phyloP scores from a whole-genome alignment of 352 stramenopile species.

The Phytophthora europaea region DNA sequence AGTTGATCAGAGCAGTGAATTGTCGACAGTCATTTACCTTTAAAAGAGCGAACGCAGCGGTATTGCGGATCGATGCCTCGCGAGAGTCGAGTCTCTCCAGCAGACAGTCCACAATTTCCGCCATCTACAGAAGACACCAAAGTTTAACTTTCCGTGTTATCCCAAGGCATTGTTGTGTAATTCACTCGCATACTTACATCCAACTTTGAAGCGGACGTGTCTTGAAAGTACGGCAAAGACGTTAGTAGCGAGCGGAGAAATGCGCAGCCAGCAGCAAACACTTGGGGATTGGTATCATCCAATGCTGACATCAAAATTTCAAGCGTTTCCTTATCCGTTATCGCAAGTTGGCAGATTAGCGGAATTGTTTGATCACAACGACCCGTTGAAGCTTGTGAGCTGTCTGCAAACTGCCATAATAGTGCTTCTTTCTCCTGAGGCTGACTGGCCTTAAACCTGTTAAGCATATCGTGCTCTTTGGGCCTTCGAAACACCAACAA shows the following conservation, averaged over 20 bases:
- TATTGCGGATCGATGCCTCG: conserved; percentile 22
- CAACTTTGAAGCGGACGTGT: conserved; percentile 14
- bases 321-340: conserved; percentile 10
- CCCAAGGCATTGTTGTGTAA: neutral
- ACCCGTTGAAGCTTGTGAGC: neutral
- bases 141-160: neutral
- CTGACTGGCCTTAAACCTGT: neutral
- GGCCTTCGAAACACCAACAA: neutral
- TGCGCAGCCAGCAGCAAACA: conserved; percentile 27
- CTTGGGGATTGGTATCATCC: conserved; percentile 18
- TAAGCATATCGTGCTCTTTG: conserved; percentile 2
- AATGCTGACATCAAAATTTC: conserved; percentile 17
- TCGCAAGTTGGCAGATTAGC: neutral
- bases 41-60: conserved; percentile 22
- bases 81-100: conserved; percentile 17
- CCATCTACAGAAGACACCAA: conserved; percentile 8
- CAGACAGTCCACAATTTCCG: conserved; percentile 16
- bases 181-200: conserved; percentile 13
- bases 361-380: neutral
- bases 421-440: conserved; percentile 16
- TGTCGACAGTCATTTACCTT: conserved; percentile 13
- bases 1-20: neutral
- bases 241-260: conserved; percentile 17
- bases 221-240: conserved; percentile 25
- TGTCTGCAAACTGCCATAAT: conserved; percentile 19